Base-by-base conservation (phyloP, 2,329 filamentous ascomycete species). In the Davidsoniella eucalypti region DNA sequence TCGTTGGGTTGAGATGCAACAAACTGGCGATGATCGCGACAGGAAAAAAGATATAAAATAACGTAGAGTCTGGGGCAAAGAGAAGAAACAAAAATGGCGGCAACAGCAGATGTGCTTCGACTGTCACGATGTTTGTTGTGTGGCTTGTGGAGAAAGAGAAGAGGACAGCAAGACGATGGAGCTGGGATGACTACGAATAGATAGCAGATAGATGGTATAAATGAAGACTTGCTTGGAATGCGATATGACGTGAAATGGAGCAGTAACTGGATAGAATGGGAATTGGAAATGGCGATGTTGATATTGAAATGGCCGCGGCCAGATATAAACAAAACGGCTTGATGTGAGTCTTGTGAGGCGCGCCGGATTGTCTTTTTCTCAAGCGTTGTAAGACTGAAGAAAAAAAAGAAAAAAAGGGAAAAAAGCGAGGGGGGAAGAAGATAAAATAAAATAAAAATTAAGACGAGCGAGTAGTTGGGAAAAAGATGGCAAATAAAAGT, bases 381-480 rank as follows among this genome's bases (percentile, higher is more conserved):
- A 18, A n/a, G 44, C 18, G 16, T 39, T 47, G 25, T 16, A 47
- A 39, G 44, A 46, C 26, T 41, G 38, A 37, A 47, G 16, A 16
- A 43, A 41, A 43, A 40, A 43, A 45, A 42, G 41, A 41, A 18
- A 16, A 37, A 36, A 44, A 44, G 40, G 39, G 41, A 39, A 50
- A 45, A 44, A 4, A 21, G 37, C 26, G 41, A 25, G 25, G 29
- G 14, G 36, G 18, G 2, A 17, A 37, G 14, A 40, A 26, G 21
- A 45, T 10, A 21, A 38, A 43, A 40, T 5, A 29, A 25, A 18
- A 17, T 16, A 48, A 47, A 45, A 47, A 47, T 21, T 23, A 47
- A 18, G 38, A 43, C 25, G 33, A n/a, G 16, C n/a, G 43, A 50
- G 37, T 26, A 49, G 25, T 3, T n/a, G 16, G 41, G 41, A 45